Conservation (phyloP, 2,329 filamentous ascomycete species). For the Aspergillus cejpii region DNA sequence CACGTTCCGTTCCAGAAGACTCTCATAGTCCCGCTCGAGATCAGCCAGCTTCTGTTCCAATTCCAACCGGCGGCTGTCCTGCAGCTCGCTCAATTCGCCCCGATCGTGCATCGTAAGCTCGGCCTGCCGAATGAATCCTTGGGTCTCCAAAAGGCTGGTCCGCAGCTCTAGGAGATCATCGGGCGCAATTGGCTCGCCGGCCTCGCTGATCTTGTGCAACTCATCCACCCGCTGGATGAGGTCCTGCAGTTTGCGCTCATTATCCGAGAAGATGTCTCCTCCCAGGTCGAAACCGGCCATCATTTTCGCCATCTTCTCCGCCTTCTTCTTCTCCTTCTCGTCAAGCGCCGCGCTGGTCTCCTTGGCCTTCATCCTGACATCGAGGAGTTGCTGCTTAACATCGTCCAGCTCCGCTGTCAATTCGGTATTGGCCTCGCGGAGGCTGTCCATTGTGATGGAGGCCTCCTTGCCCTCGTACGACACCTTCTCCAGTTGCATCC, state of each 20-base stretch:
- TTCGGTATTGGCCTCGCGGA: conserved; percentile 93
- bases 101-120: conserved; percentile 76
- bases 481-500: conserved; percentile 94
- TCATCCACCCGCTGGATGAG: conserved; percentile 77
- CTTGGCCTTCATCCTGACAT: conserved; percentile 94
- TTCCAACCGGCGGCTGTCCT: conserved; percentile 60
- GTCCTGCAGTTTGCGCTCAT: conserved; percentile 75
- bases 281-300: conserved; percentile 98
- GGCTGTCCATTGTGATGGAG: conserved; percentile 91
- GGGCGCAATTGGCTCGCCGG: conserved; percentile 71
- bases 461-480: conserved; percentile 96
- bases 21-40: conserved; percentile 77
- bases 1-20: conserved; percentile 71
- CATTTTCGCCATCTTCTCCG: conserved; percentile 99
- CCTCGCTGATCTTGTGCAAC: conserved; percentile 67
- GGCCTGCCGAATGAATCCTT: conserved; percentile 86
- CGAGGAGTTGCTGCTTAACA: conserved; percentile 88
- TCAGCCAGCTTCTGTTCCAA: conserved; percentile 68
- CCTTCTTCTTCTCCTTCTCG: conserved; percentile 98
- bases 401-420: conserved; percentile 88
- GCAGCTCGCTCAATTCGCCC: conserved; percentile 57
- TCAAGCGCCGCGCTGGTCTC: conserved; percentile 84
- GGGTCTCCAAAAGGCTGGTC: conserved; percentile 74
- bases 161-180: conserved; percentile 74
- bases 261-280: conserved; percentile 85